These are phyloP conservation scores for Coniophora puteana DNA, from an alignment of 1,284 basidiomycete genomes.

Conservation along the genomic window DNA sequence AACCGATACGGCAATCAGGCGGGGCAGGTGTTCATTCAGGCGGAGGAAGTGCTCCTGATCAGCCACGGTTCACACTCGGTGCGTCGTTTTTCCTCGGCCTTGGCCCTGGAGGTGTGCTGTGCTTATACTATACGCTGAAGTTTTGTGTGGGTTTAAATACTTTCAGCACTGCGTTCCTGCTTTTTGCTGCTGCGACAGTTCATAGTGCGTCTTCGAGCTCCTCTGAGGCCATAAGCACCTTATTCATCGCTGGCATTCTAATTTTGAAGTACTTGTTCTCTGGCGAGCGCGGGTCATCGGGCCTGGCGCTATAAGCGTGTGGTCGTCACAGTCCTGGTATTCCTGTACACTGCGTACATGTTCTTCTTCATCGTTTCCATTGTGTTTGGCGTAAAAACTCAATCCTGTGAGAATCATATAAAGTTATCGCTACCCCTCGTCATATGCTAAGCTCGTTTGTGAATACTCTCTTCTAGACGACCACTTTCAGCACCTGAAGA, in stretches of 20 bases:
- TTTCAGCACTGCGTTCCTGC: slow-evolving; percentile 4
- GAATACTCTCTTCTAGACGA: background rate
- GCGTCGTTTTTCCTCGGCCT: background rate
- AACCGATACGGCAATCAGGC: slow-evolving; percentile 22
- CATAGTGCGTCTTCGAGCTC: slow-evolving; percentile 18
- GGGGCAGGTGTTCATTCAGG: slow-evolving; percentile 16
- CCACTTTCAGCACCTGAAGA: background rate
- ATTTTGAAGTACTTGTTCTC: slow-evolving; percentile 18
- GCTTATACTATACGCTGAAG: slow-evolving; percentile 5
- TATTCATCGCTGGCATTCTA: background rate
- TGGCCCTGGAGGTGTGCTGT: background rate
- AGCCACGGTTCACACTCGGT: slow-evolving; percentile 13
- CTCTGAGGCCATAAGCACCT: background rate
- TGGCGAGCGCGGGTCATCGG: slow-evolving; percentile 22
- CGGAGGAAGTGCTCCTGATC: slow-evolving; percentile 21
- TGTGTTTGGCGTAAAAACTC: background rate
- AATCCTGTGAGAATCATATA: slow-evolving; percentile 8
- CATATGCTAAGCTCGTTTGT: background rate
- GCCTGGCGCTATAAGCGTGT: slow-evolving; percentile 2
- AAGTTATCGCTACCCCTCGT: background rate
- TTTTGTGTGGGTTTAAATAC: slow-evolving; percentile 16
- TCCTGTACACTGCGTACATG: slow-evolving; percentile 13
- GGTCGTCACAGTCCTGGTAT: slow-evolving; percentile 1
- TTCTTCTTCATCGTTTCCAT: background rate
- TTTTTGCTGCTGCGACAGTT: slow-evolving; percentile 20